phyloP scores from a whole-genome alignment of 495 filamentous ascomycete species.

The Neurospora sp. region DNA sequence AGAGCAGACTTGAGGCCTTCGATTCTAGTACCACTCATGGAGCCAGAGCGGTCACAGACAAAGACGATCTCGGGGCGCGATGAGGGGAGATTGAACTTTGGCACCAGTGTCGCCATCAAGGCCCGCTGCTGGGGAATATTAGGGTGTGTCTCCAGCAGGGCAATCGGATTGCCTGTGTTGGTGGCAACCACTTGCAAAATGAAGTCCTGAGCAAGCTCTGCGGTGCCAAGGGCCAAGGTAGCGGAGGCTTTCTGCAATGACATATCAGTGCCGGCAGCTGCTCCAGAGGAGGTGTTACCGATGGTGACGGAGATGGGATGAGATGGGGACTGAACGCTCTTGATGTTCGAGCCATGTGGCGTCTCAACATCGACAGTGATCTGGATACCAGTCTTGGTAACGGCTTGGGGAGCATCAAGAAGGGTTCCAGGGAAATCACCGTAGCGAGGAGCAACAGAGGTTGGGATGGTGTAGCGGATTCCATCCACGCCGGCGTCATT shows the following conservation, averaged over 20 bases:
- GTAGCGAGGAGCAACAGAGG: constrained; percentile 52
- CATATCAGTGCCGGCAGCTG: constrained; percentile 30
- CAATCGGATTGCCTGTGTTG: constrained; percentile 45
- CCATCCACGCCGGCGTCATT: constrained; percentile 53
- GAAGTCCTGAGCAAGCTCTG: constrained; percentile 43
- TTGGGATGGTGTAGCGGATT: constrained; percentile 55
- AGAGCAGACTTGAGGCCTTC: constrained; percentile 46
- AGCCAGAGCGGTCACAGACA: constrained; percentile 57
- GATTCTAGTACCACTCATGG: constrained; percentile 49
- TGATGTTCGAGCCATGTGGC: constrained; percentile 43
- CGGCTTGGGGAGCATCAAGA: constrained; percentile 4
- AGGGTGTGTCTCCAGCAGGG: constrained; percentile 54
- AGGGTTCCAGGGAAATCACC: constrained; percentile 33
- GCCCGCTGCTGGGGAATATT: constrained; percentile 50
- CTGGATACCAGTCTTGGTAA: constrained; percentile 34
- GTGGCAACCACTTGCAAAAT: constrained; percentile 46
- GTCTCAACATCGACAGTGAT: constrained; percentile 53
- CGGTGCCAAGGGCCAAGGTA: constrained; percentile 39
- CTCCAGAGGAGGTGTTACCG: constrained; percentile 42
- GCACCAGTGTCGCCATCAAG: constrained; percentile 57
- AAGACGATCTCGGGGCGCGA: constrained; percentile 57
- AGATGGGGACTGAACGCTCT: constrained; percentile 51
- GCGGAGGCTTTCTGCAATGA: constrained; percentile 49
- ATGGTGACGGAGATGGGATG: constrained; percentile 56
- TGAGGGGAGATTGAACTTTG: constrained; percentile 48